Base-by-base conservation (phyloP, 2,329 filamentous ascomycete species). In the Zymoseptoria passerinii region DNA sequence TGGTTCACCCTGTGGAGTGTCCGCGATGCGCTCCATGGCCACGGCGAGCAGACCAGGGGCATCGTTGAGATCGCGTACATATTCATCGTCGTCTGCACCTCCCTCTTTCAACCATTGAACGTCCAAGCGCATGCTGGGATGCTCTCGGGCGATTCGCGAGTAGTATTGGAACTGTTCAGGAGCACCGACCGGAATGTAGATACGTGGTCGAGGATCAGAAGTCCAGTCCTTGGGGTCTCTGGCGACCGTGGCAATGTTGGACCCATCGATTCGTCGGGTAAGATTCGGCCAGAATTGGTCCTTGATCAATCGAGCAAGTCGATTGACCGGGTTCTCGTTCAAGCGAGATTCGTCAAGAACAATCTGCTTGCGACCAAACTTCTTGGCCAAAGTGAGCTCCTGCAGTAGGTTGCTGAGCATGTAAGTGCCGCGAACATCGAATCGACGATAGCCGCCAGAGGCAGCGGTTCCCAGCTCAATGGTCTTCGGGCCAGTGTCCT, bases 211-310 rank as follows among this genome's bases (percentile, higher is more conserved):
- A 5, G 91, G 92, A 68, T 97, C 88, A 58, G 82, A 81, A 1
- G 92, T 97, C 90, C 92, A 96, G 73, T 97, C 92, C 74, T 99
- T 97, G 49, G 92, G 89, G 70, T 99, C 94, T 63, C 80, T 83
- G 19, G 90, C 94, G 18, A 94, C 92, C 64, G 90, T 79, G 59
- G 92, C 89, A 67, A 99, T 90, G 69, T 85, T 90, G 50, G 87
- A 90, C 8, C 86, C 90, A 75, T 99, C 94, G 65, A 97, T 95
- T 9, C 89, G 84, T 60, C 94, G 83, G 3, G 92, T 97, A 65
- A 99, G 76, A 5, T 89, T 89, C 61, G 90, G 86, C 94, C 94
- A 99, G 74, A 97, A 99, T 57, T 90, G 88, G 66, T 91, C 86
- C 63, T 86, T 86, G 70, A 99, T 95, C 55, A 96, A 80, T 35